phyloP scores from a whole-genome alignment of 768 basidiomycete species.

The Lactarius deliciosus region DNA sequence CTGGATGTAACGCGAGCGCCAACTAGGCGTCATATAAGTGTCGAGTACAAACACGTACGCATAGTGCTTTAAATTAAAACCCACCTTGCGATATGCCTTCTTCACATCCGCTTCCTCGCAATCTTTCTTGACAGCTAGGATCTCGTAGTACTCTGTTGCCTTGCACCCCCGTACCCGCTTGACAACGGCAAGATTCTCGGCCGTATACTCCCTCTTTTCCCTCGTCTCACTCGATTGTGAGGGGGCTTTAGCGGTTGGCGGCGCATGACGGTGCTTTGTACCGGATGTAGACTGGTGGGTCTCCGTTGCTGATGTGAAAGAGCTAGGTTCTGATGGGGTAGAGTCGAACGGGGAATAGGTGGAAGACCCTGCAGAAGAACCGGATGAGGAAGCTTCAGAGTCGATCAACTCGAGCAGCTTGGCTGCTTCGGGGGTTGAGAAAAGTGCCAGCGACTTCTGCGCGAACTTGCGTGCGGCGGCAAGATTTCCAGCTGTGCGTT shows the following conservation, averaged over 20 bases:
- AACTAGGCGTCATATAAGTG: constrained; percentile 46
- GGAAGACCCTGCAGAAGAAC: constrained; percentile 34
- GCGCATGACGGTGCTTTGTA: constrained; percentile 58
- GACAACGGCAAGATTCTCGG: constrained; percentile 80
- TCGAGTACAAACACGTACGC: neutral
- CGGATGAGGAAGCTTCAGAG: constrained; percentile 43
- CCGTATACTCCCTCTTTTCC: constrained; percentile 68
- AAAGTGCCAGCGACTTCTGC: constrained; percentile 82
- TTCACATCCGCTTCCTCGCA: constrained; percentile 86
- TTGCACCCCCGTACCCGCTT: constrained; percentile 84
- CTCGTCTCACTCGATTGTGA: constrained; percentile 38
- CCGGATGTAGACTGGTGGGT: constrained; percentile 74
- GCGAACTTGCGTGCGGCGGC: constrained; percentile 84
- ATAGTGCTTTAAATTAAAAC: constrained; percentile 26
- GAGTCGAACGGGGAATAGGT: constrained; percentile 41
- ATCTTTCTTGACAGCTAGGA: constrained; percentile 72
- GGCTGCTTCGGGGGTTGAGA: constrained; percentile 72
- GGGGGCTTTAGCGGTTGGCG: constrained; percentile 47
- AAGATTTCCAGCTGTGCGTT: constrained; percentile 69
- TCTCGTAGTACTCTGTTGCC: constrained; percentile 91
- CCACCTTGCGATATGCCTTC: constrained; percentile 94
- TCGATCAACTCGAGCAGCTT: constrained; percentile 68
- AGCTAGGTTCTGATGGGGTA: constrained; percentile 40
- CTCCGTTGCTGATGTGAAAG: constrained; percentile 55
- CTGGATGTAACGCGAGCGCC: constrained; percentile 85